phyloP scores from a whole-genome alignment of 495 filamentous ascomycete species.

The Pyrenopolyporus hunteri region DNA sequence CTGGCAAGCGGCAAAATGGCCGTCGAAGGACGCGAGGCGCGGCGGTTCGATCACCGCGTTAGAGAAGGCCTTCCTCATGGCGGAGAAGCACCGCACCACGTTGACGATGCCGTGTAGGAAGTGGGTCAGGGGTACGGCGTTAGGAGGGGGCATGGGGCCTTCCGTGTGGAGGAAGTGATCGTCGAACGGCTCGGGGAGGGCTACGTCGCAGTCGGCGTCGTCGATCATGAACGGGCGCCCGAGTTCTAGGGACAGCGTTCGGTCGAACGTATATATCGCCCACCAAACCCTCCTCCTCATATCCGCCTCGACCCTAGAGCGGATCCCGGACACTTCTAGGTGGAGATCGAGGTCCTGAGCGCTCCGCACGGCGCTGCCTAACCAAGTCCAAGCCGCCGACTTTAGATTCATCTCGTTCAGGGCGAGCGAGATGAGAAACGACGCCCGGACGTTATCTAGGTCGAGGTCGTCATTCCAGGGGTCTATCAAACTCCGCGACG shows the following conservation, averaged over 20 bases:
- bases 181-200: constrained; percentile 78
- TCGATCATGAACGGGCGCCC: constrained; percentile 85
- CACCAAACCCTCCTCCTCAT: constrained; percentile 93
- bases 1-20: constrained; percentile 77
- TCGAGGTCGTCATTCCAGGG: constrained; percentile 84
- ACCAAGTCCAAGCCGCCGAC: constrained; percentile 88
- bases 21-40: constrained; percentile 80
- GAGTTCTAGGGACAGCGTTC: constrained; percentile 79
- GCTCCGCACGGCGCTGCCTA: constrained; percentile 81
- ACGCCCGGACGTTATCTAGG: constrained; percentile 75
- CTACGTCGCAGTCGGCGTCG: constrained; percentile 86
- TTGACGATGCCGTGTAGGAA: constrained; percentile 80
- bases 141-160: constrained; percentile 58
- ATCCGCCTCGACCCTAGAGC: constrained; percentile 72
- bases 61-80: constrained; percentile 75
- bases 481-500: constrained; percentile 72
- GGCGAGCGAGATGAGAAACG: constrained; percentile 78
- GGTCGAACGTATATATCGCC: constrained; percentile 90
- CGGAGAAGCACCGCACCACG: constrained; percentile 80
- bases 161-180: constrained; percentile 77
- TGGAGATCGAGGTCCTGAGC: constrained; percentile 90
- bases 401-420: constrained; percentile 87
- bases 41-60: constrained; percentile 67
- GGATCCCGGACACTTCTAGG: constrained; percentile 59
- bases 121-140: constrained; percentile 60